These are phyloP conservation scores for Isatis tinctoria DNA, from an alignment of 345 rosid species.

Conservation along the genomic window DNA sequence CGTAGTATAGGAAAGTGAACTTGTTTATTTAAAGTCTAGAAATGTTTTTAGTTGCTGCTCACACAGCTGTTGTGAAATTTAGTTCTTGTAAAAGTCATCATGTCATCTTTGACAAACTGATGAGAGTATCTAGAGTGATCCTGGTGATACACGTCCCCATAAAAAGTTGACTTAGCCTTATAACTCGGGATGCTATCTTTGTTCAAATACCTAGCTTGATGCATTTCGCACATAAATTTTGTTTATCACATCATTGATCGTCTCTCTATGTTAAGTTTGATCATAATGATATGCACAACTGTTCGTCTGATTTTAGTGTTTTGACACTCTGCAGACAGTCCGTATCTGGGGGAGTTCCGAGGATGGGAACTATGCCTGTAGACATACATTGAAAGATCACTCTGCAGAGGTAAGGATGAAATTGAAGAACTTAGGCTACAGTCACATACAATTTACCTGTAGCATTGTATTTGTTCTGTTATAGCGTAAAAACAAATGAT, in stretches of 20 bases:
- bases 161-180: not conserved
- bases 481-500: not conserved
- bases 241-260: not conserved
- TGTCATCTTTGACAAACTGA: not conserved
- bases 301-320: not conserved
- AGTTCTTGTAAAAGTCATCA: not conserved
- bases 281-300: not conserved
- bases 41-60: not conserved
- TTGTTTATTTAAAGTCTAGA: not conserved
- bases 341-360: constrained; percentile 90
- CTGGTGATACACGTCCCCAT: not conserved
- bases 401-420: constrained; percentile 67
- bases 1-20: not conserved
- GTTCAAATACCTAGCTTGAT: not conserved
- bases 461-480: not conserved
- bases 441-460: not conserved
- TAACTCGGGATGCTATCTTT: not conserved
- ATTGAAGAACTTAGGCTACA: not conserved
- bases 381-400: constrained; percentile 82
- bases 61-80: not conserved
- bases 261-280: not conserved
- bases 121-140: not conserved
- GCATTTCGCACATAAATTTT: not conserved
- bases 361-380: constrained; percentile 76
- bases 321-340: constrained; percentile 67